phyloP scores from a whole-genome alignment of 2,329 filamentous ascomycete genomes.

The Parafenestella ontariensis region DNA sequence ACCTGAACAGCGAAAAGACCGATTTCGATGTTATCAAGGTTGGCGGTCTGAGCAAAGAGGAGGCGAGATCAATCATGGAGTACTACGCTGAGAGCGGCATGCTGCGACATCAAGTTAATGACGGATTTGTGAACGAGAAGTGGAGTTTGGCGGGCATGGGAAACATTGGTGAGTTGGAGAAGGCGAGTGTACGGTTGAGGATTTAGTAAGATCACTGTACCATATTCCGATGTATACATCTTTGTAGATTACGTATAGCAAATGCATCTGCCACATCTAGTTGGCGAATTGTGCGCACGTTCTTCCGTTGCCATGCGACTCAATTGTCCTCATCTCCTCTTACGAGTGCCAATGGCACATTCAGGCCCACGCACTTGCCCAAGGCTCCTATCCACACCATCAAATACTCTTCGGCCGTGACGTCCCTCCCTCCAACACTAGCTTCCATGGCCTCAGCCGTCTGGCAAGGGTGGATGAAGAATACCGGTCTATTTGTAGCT shows the following conservation, averaged over 20 bases:
- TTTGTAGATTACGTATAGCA: conserved; percentile 29
- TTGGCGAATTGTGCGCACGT: not conserved
- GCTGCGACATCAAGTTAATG: conserved; percentile 72
- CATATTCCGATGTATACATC: conserved; percentile 18
- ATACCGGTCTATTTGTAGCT: conserved; percentile 75
- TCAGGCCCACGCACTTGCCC: conserved; percentile 79
- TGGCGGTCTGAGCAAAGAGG: conserved; percentile 72
- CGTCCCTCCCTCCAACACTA: conserved; percentile 47
- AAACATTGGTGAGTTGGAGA: conserved; percentile 85
- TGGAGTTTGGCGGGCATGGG: conserved; percentile 85
- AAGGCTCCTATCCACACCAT: conserved; percentile 89
- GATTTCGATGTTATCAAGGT: conserved; percentile 61
- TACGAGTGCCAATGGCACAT: conserved; percentile 72
- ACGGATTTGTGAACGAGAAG: conserved; percentile 76
- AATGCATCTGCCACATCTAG: conserved; percentile 8
- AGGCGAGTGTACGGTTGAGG: conserved; percentile 58
- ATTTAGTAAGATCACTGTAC: conserved; percentile 33
- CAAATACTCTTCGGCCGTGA: conserved; percentile 71
- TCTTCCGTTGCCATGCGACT: not conserved
- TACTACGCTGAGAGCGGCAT: conserved; percentile 92
- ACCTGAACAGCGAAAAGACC: conserved; percentile 44
- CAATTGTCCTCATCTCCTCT: not conserved
- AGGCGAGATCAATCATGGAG: conserved; percentile 83
- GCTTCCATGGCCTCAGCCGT: conserved; percentile 79
- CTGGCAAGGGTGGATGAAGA: conserved; percentile 93